phyloP scores from a whole-genome alignment of 441 rosid species.

The Populus hybrid region DNA sequence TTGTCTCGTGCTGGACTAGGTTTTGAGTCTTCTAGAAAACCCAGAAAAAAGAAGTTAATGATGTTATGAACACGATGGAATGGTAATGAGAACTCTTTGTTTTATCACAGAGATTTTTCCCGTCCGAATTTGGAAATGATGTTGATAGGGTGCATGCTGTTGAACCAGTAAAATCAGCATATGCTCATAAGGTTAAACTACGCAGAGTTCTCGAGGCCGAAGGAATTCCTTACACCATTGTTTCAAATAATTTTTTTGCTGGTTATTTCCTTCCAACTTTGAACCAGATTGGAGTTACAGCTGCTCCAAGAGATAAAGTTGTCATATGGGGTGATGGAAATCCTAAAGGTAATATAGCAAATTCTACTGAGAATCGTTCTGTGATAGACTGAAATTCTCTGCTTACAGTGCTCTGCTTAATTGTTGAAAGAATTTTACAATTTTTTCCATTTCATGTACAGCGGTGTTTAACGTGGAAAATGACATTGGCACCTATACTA shows the following conservation, averaged over 20 bases:
- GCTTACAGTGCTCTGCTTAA: neutral
- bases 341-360: slow-evolving; percentile 41
- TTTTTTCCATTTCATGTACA: slow-evolving; percentile 10
- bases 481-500: slow-evolving; percentile 55
- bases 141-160: slow-evolving; percentile 37
- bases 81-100: neutral
- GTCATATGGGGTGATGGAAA: slow-evolving; percentile 60
- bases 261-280: slow-evolving; percentile 50
- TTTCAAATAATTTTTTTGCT: slow-evolving; percentile 47
- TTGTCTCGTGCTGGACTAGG: too few relatives aligned
- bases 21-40: neutral
- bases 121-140: slow-evolving; percentile 49
- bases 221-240: slow-evolving; percentile 45
- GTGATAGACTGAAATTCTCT: neutral
- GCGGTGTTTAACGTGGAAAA: slow-evolving; percentile 58
- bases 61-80: neutral
- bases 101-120: slow-evolving; percentile 36
- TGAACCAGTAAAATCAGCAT: slow-evolving; percentile 30
- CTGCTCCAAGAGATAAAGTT: slow-evolving; percentile 57
- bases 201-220: slow-evolving; percentile 34
- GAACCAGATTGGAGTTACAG: slow-evolving; percentile 43
- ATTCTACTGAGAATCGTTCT: neutral
- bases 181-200: slow-evolving; percentile 22
- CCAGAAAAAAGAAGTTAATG: neutral
- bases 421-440: neutral